Conservation (phyloP, 257 asterid genomes). For the Fraxinus americana region DNA sequence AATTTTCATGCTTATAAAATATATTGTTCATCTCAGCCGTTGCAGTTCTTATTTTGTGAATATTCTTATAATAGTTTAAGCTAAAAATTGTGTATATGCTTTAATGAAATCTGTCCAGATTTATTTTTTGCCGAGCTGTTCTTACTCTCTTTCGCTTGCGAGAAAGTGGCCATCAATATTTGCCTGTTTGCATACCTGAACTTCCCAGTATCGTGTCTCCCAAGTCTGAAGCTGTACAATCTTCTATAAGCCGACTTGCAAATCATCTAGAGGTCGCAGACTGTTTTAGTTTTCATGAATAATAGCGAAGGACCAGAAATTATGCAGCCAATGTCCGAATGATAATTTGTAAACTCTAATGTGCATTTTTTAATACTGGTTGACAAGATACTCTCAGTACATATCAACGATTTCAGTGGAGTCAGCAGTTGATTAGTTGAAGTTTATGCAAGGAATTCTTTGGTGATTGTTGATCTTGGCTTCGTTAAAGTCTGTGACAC, state of each 20-base stretch:
- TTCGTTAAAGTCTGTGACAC: slow-evolving; percentile 4
- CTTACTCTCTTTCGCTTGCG: slow-evolving; percentile 58
- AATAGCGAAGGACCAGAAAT: slow-evolving; percentile 22
- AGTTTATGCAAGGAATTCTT: not conserved
- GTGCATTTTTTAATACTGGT: too few species aligned
- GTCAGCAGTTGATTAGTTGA: not conserved
- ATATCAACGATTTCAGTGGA: slow-evolving; percentile 17
- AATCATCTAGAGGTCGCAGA: slow-evolving; percentile 59
- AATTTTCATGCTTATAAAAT: not conserved
- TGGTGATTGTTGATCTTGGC: slow-evolving; percentile 5
- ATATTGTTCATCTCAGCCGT: not conserved
- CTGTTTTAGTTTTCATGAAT: slow-evolving; percentile 52
- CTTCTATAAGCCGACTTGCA: slow-evolving; percentile 63
- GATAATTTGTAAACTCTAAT: slow-evolving; percentile 13
- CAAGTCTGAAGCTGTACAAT: slow-evolving; percentile 61
- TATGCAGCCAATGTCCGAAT: slow-evolving; percentile 22
- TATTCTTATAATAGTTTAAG: not conserved
- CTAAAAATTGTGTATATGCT: slow-evolving; percentile 20
- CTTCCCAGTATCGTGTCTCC: slow-evolving; percentile 69
- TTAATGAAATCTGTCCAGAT: slow-evolving; percentile 52
- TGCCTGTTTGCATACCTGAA: slow-evolving; percentile 85
- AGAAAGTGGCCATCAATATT: slow-evolving; percentile 47
- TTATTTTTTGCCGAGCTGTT: slow-evolving; percentile 88
- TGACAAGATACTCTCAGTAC: not conserved
- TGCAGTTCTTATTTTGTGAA: not conserved